A percentile compares a stretch with the other conserved stretches of the same genome.
Evolutionary conservation across 2,329 filamentous ascomycete species (phyloP).

Genomic region (Nothomitra cinnamomea): DNA sequence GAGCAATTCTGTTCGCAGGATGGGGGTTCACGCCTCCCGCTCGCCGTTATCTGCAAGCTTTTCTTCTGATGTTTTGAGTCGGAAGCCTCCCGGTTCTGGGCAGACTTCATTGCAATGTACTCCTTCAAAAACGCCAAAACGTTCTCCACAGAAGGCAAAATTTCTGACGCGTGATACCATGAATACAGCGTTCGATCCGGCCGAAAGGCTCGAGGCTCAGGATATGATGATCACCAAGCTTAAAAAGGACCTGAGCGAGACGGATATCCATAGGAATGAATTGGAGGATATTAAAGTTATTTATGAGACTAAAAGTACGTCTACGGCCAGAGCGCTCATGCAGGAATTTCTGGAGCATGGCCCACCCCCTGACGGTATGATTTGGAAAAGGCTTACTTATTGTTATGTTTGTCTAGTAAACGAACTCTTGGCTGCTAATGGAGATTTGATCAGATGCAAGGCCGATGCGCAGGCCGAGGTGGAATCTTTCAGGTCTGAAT

Average conservation of each 20-base stretch:
- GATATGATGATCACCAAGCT: conserved; percentile 57
- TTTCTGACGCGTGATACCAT: conserved; percentile 65
- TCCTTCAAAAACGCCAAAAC: conserved; percentile 19
- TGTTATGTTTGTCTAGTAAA: conserved; percentile 24
- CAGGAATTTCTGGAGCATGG: background rate
- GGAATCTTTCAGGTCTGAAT: background rate
- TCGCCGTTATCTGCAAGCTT: background rate
- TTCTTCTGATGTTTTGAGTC: background rate
- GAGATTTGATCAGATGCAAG: conserved; percentile 26
- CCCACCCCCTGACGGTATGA: background rate
- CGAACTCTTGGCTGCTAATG: conserved; percentile 37
- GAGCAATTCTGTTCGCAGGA: background rate
- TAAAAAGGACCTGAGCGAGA: conserved; percentile 53
- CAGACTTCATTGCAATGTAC: conserved; percentile 11
- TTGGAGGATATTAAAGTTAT: conserved; percentile 59
- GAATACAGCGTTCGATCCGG: conserved; percentile 63
- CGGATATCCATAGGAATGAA: conserved; percentile 47
- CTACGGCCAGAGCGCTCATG: conserved; percentile 8
- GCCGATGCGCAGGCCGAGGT: background rate
- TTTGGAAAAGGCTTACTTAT: conserved; percentile 12
- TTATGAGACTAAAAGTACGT: conserved; percentile 58
- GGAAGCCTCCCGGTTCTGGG: background rate
- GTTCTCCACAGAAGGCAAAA: conserved; percentile 18
- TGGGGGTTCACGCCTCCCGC: background rate
- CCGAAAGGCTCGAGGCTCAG: conserved; percentile 58